Evolutionary conservation across 2,329 filamentous ascomycete species (phyloP), one percentile per base, ranked within the genome.

Genomic region (Pseudogymnoascus sp.): DNA sequence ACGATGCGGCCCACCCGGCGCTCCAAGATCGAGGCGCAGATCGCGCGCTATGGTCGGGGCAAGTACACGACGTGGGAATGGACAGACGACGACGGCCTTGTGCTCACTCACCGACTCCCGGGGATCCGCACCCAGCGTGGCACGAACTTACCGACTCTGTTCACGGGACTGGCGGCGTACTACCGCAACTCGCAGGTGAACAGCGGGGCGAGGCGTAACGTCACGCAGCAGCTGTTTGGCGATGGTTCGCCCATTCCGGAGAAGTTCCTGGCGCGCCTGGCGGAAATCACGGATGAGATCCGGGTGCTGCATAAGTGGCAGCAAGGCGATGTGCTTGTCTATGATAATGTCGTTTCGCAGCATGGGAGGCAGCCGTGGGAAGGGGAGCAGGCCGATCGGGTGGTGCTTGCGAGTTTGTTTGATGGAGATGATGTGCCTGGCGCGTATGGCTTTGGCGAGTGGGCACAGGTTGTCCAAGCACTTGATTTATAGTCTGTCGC

Each of bases 361-460:
- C 79, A 81, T 71, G 79, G 78, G 2, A 71, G 79, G 60, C 71
- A 81, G 68, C 78, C 79, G 0, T 81, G 79, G 79, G 69, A 75
- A 61, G 78, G 78, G 4, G 74, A 78, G 61, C 79, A 81, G 66
- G 66, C 67, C 1, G 78, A 81, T 69, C 74, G 78, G 0, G 74
- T 81, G 0, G 72, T 81, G 1, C 64, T 80, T 67, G 79, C 79
- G 6, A 81, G 78, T 67, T 65, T 81, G 21, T 81, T 78, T 65
- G 78, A 81, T 71, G 45, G 45, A 3, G 69, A 75, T 5, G 69
- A 67, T 25, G 76, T 80, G 4, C 79, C 79, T 12, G 79, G 78
- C 2, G 71, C 74, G 5, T 81, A 79, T 70, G 71, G 71, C 0
- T 70, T 70, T 63, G 74, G 71, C 3, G 75, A 77, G 3, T 81